Percentiles rank a stretch among this genome's conserved stretches.
These are phyloP conservation scores for Cryptosporidium viatorum DNA, from an alignment of 169 alveolate genomes.

Conservation along the genomic window DNA sequence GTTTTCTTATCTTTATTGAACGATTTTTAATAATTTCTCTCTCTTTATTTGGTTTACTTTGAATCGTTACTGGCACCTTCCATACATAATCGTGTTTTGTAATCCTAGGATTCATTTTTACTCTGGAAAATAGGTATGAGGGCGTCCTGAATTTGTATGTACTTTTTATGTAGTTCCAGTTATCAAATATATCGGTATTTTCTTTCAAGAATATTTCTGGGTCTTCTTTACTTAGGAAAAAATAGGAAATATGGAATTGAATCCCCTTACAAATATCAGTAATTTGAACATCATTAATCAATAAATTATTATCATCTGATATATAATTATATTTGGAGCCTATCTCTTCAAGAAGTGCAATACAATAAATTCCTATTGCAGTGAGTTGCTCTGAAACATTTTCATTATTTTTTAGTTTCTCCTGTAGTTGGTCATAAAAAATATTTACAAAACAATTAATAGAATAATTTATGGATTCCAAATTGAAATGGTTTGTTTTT, in stretches of 20 bases:
- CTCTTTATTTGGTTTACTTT: neutral
- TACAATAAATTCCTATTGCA: conserved; percentile 22
- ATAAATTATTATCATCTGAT: neutral
- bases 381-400: neutral
- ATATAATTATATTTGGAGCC: neutral
- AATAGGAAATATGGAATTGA: conserved; percentile 43
- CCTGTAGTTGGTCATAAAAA: neutral
- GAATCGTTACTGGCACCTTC: neutral
- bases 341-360: conserved; percentile 20
- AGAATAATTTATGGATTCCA: neutral
- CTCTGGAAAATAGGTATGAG: conserved; percentile 13
- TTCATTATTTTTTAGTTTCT: neutral
- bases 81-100: neutral
- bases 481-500: neutral
- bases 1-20: neutral
- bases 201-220: neutral
- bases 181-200: conserved; percentile 10
- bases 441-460: neutral
- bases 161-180: conserved; percentile 33
- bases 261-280: conserved; percentile 25
- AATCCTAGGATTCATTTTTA: neutral
- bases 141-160: conserved; percentile 33
- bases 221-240: conserved; percentile 15
- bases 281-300: neutral
- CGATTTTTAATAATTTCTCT: neutral